A percentile compares a stretch with the other conserved stretches of the same genome.
Evolutionary conservation across 108 stramenopile species (phyloP).

Genomic region (Cylindrotheca closterium): DNA sequence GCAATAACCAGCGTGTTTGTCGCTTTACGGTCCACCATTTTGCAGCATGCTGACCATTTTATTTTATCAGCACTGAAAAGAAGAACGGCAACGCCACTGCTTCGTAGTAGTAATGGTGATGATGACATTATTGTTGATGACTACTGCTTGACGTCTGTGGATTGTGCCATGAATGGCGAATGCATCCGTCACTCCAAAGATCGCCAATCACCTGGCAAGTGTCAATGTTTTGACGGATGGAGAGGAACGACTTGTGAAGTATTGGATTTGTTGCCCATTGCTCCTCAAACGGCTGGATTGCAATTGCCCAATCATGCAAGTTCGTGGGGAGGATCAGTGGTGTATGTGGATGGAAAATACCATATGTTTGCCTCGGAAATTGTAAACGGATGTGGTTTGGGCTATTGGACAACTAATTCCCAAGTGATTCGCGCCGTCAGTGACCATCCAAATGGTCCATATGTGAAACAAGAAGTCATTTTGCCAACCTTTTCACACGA

Average conservation of each 20-base stretch:
- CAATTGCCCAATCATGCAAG: slow-evolving; percentile 18
- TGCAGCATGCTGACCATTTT: no score
- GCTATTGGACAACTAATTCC: slow-evolving; percentile 27
- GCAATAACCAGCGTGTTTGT: no score
- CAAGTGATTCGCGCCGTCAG: slow-evolving; percentile 28
- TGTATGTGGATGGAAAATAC: slow-evolving; percentile 13
- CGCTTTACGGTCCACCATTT: no score
- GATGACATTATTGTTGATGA: no score
- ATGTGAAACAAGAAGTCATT: slow-evolving; percentile 21
- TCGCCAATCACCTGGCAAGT: slow-evolving; percentile 10
- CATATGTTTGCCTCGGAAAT: slow-evolving; percentile 40
- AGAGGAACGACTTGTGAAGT: slow-evolving; percentile 22
- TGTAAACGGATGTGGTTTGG: slow-evolving; percentile 17
- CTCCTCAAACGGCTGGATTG: slow-evolving; percentile 10
- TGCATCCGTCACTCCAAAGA: slow-evolving; percentile 13
- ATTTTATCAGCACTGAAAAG: no score
- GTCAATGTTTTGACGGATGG: slow-evolving; percentile 26
- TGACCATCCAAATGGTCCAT: slow-evolving; percentile 19
- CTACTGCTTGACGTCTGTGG: slow-evolving; percentile 23
- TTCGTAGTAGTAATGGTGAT: no score
- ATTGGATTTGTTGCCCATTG: slow-evolving; percentile 18
- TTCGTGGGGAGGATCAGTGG: slow-evolving; percentile 31
- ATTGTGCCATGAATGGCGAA: slow-evolving; percentile 35
- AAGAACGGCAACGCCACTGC: no score
- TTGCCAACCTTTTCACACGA: slow-evolving; percentile 28